phyloP scores from a whole-genome alignment of 805 yeast species.

The Lachancea sp. region DNA sequence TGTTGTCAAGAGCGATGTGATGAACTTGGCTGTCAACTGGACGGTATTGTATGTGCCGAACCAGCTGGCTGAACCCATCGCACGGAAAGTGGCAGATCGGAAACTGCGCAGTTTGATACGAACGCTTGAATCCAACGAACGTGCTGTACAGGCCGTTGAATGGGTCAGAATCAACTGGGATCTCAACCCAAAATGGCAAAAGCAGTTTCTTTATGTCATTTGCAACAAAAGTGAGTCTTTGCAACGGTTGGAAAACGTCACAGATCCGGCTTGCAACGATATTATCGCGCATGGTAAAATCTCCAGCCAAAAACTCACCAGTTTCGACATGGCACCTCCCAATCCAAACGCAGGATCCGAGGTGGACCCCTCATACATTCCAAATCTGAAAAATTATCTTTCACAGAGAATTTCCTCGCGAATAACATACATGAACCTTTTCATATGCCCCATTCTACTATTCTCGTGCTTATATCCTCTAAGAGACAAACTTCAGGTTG shows the following conservation, averaged over 20 bases:
- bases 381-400: conserved; percentile 26
- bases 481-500: conserved; percentile 29
- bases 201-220: conserved; percentile 24
- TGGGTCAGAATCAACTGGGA: conserved; percentile 42
- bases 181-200: conserved; percentile 30
- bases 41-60: conserved; percentile 30
- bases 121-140: conserved; percentile 21
- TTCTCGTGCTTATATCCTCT: conserved; percentile 34
- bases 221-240: conserved; percentile 29
- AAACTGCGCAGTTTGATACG: conserved; percentile 26
- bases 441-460: conserved; percentile 36
- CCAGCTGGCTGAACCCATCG: conserved; percentile 20
- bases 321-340: conserved; percentile 36
- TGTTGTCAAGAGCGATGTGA: conserved; percentile 33
- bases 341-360: conserved; percentile 31
- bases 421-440: conserved; percentile 32
- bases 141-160: conserved; percentile 26
- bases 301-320: conserved; percentile 23
- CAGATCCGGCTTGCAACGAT: conserved; percentile 35
- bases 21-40: conserved; percentile 37
- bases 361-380: conserved; percentile 27
- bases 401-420: conserved; percentile 27
- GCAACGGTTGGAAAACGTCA: conserved; percentile 36
- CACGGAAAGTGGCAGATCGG: conserved; percentile 29
- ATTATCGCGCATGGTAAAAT: conserved; percentile 29